These are phyloP conservation scores for Zygosaccharomyces sapae DNA, from an alignment of 1,139 yeast genomes.

Conservation along the genomic window DNA sequence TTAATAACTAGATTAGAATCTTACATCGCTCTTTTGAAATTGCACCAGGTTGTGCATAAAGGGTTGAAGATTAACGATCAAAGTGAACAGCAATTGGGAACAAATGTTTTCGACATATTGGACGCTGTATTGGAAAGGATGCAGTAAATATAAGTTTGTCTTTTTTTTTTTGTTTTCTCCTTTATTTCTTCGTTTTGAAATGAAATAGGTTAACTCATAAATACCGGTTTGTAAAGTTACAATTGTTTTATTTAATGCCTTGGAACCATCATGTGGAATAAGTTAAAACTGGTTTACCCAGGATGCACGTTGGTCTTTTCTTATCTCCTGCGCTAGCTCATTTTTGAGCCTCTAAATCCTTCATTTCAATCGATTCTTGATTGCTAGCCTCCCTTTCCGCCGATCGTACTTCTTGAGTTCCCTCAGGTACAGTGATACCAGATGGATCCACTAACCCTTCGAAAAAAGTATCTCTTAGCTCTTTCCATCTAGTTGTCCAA, in stretches of 20 bases:
- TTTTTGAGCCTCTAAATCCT: slow-evolving; percentile 34
- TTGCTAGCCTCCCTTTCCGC: slow-evolving; percentile 2
- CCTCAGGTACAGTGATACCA: slow-evolving; percentile 9
- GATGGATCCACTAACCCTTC: slow-evolving; percentile 66
- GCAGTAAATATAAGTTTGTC: background rate
- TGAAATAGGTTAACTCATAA: background rate
- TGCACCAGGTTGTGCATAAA: slow-evolving; percentile 28
- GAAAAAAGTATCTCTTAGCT: slow-evolving; percentile 80
- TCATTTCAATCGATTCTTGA: slow-evolving; percentile 26
- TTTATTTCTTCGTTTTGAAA: too few species aligned
- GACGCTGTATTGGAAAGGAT: slow-evolving; percentile 12
- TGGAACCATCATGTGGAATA: background rate
- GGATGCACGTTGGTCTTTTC: slow-evolving; percentile 2
- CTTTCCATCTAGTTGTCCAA: slow-evolving; percentile 84
- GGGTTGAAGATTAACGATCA: slow-evolving; percentile 22
- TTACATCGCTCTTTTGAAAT: slow-evolving; percentile 25
- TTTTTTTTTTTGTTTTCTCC: background rate
- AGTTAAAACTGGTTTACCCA: background rate
- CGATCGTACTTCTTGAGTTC: slow-evolving; percentile 10
- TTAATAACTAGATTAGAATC: slow-evolving; percentile 35
- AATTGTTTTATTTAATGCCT: background rate
- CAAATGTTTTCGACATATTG: slow-evolving; percentile 20
- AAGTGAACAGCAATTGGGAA: slow-evolving; percentile 8
- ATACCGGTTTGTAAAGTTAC: background rate
- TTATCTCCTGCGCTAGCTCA: slow-evolving; percentile 1